Conservation (phyloP, 2,329 filamentous ascomycete genomes). For the Volutella citrinella region DNA sequence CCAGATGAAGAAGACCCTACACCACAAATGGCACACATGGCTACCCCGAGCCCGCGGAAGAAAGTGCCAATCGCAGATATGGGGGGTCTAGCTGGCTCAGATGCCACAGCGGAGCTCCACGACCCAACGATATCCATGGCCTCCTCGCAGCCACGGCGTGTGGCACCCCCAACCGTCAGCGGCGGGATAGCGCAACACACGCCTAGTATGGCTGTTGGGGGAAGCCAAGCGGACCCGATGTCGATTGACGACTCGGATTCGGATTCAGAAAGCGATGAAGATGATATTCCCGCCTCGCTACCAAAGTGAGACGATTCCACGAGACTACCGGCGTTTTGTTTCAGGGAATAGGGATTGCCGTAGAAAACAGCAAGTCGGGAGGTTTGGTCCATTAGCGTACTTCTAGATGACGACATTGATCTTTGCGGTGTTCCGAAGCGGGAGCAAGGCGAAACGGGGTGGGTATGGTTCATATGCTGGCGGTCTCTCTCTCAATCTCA, state of each 20-base stretch:
- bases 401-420: too few relatives aligned
- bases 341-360: too few relatives aligned
- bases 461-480: too few relatives aligned
- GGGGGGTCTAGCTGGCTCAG: constrained; percentile 32
- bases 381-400: too few relatives aligned
- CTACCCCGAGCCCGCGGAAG: constrained; percentile 21
- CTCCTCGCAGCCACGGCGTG: constrained; percentile 18
- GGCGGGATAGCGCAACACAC: not conserved
- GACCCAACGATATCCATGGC: constrained; percentile 32
- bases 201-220: constrained; percentile 4
- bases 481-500: too few relatives aligned
- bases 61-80: constrained; percentile 30
- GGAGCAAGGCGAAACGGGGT: too few relatives aligned
- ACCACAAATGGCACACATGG: constrained; percentile 6
- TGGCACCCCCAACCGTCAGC: constrained; percentile 3
- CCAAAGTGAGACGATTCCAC: constrained; percentile 1
- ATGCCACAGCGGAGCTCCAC: constrained; percentile 33
- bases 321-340: too few relatives aligned
- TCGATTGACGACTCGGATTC: constrained; percentile 23
- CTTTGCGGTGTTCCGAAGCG: too few relatives aligned
- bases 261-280: constrained; percentile 18
- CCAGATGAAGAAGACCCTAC: too few relatives aligned
- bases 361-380: too few relatives aligned
- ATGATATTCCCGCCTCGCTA: constrained; percentile 28
- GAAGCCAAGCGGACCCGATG: constrained; percentile 26